These are phyloP conservation scores for Globisporangium emineosum DNA, from an alignment of 352 stramenopile species.

Conservation along the genomic window DNA sequence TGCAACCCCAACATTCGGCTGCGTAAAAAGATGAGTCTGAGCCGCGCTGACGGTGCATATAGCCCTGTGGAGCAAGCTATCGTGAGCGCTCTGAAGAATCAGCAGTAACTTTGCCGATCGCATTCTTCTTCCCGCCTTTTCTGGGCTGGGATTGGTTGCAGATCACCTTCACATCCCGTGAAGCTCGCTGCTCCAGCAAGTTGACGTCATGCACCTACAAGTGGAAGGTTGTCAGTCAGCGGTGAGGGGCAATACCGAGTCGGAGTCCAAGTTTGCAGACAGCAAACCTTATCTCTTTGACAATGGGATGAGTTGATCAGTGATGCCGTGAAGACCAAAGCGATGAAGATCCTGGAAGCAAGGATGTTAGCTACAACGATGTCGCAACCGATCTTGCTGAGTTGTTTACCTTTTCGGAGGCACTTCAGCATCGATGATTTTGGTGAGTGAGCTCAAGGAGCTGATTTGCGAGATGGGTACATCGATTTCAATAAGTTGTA, in stretches of 20 bases:
- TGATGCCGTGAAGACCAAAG: not conserved
- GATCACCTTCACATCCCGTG: constrained; percentile 1
- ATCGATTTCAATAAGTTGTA: not conserved
- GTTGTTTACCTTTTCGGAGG: not conserved
- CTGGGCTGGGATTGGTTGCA: not conserved
- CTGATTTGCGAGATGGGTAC: not conserved
- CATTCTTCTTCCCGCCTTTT: not conserved
- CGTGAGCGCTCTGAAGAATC: constrained; percentile 22
- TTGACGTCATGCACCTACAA: not conserved
- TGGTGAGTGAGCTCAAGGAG: not conserved
- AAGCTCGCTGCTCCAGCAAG: not conserved
- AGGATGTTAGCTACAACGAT: not conserved
- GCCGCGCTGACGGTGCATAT: constrained; percentile 27
- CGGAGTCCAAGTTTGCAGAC: not conserved
- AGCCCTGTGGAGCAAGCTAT: constrained; percentile 48
- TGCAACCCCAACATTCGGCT: constrained; percentile 65
- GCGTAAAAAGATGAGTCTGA: constrained; percentile 43
- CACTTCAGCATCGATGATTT: not conserved
- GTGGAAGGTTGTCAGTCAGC: not conserved
- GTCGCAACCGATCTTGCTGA: not conserved
- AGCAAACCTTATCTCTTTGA: not conserved
- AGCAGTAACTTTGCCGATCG: not conserved
- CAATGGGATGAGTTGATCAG: not conserved
- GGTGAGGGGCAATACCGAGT: not conserved
- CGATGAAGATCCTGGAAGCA: not conserved